phyloP scores from a whole-genome alignment of 345 rosid genomes.

The Eucalyptus urophylla region DNA sequence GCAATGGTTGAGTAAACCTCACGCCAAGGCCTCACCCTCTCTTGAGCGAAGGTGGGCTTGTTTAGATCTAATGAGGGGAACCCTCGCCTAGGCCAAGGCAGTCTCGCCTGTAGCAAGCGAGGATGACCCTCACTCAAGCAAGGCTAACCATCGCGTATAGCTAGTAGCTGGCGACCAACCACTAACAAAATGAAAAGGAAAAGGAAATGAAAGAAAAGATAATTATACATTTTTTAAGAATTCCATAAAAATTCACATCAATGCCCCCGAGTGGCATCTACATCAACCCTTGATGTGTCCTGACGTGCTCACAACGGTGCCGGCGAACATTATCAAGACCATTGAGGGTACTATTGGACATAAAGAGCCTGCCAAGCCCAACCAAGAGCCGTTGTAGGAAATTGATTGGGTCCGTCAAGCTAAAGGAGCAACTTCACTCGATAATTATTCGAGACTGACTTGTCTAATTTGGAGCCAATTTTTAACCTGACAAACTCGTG shows the following conservation, averaged over 20 bases:
- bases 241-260: too few relatives aligned
- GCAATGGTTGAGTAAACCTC: too few relatives aligned
- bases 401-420: background rate
- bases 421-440: background rate
- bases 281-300: background rate
- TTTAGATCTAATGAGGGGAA: background rate
- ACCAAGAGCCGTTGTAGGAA: background rate
- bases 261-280: too few relatives aligned
- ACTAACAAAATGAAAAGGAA: too few relatives aligned
- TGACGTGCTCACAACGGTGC: background rate
- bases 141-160: background rate
- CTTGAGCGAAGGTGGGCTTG: too few relatives aligned
- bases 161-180: rapidly evolving
- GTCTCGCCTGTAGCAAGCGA: too few relatives aligned
- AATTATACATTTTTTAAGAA: too few relatives aligned
- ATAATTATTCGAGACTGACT: background rate
- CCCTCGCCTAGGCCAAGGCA: too few relatives aligned
- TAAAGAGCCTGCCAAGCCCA: background rate
- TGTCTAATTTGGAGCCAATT: background rate
- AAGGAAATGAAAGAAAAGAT: rapidly evolving
- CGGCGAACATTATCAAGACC: background rate
- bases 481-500: background rate
- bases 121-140: background rate
- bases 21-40: too few relatives aligned
- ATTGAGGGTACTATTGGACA: background rate